These are phyloP conservation scores for Scutellaria minor DNA, from an alignment of 257 asterid species.

Conservation along the genomic window DNA sequence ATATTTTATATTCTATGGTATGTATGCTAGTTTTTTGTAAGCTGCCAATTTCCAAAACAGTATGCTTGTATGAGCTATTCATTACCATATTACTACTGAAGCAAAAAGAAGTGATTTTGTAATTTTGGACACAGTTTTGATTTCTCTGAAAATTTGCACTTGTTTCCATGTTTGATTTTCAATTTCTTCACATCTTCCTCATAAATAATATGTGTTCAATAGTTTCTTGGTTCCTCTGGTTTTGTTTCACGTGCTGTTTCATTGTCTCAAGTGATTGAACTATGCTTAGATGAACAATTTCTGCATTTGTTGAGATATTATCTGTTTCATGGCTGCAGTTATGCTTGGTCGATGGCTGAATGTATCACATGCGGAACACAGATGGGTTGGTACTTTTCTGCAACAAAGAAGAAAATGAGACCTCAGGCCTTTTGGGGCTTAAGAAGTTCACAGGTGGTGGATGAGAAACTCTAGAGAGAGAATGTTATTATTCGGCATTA, in stretches of 20 bases:
- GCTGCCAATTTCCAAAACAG: constrained; percentile 5
- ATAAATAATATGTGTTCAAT: neutral
- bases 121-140: neutral
- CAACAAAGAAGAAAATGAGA: constrained; percentile 63
- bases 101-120: neutral
- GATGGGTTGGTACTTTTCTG: constrained; percentile 89
- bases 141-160: neutral
- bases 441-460: constrained; percentile 83
- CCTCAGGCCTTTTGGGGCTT: constrained; percentile 94
- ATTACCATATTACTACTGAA: neutral
- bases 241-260: neutral
- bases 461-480: constrained; percentile 47
- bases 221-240: constrained; percentile 13
- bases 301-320: constrained; percentile 22
- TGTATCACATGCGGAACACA: constrained; percentile 78
- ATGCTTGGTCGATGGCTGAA: constrained; percentile 90
- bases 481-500: neutral
- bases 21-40: neutral
- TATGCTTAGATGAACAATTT: constrained; percentile 17
- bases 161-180: neutral
- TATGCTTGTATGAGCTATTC: constrained; percentile 1
- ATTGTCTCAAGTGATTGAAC: constrained; percentile 19
- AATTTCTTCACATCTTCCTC: neutral
- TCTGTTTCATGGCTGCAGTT: constrained; percentile 50
- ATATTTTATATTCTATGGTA: constrained; percentile 5